A percentile compares a stretch with the other conserved stretches of the same genome.
Conservation (phyloP, 192 early-diverging fungal genomes). For the Coemansia pectinata region DNA sequence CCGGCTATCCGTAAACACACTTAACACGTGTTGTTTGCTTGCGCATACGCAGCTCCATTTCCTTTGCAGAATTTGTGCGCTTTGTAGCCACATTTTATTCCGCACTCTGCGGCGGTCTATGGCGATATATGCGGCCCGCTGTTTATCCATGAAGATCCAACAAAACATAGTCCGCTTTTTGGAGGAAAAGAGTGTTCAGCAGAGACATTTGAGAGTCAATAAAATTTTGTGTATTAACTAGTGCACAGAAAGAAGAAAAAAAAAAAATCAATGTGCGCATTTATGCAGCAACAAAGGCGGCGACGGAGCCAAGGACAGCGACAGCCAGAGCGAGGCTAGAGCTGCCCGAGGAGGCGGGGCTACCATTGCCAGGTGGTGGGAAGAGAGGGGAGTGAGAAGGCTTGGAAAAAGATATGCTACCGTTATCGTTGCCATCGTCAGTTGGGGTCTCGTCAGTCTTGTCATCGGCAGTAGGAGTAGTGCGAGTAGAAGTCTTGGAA, state of each 20-base stretch:
- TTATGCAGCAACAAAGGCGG: constrained; percentile 3
- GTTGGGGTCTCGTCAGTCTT: neutral
- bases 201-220: too few relatives aligned
- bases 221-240: too few relatives aligned
- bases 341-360: neutral
- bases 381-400: neutral
- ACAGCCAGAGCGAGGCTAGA: neutral
- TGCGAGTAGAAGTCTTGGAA: neutral
- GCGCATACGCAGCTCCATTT: too few relatives aligned
- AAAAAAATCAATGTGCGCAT: neutral
- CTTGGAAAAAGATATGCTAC: neutral
- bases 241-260: neutral
- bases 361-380: neutral
- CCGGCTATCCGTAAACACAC: too few relatives aligned
- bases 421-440: neutral
- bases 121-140: neutral
- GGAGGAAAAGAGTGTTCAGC: neutral
- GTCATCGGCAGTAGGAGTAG: neutral
- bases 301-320: neutral
- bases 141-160: neutral
- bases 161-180: neutral
- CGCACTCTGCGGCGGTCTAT: too few relatives aligned
- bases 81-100: neutral
- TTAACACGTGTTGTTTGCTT: too few relatives aligned
- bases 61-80: too few relatives aligned